A percentile compares a stretch with the other conserved stretches of the same genome.
Evolutionary conservation across 257 asterid species (phyloP).

Genomic region (Datura wrightii): DNA sequence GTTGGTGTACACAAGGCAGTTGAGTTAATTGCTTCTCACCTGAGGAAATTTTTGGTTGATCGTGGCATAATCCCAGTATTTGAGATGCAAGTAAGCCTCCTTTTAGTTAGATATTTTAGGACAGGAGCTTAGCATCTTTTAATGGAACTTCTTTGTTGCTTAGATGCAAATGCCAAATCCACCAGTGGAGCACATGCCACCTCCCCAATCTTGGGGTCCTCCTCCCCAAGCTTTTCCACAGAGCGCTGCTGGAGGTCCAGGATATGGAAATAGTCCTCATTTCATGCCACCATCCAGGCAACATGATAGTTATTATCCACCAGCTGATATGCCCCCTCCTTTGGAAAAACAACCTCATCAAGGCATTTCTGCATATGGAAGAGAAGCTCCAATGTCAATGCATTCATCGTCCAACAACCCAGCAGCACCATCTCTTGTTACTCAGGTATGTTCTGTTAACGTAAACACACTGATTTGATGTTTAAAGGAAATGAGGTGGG

Average conservation of each 20-base stretch:
- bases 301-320: conserved; percentile 73
- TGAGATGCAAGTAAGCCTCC: conserved; percentile 76
- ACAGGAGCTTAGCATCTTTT: conserved; percentile 1
- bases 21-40: conserved; percentile 77
- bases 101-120: conserved; percentile 21
- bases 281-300: conserved; percentile 76
- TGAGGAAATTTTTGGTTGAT: conserved; percentile 88
- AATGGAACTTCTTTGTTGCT: conserved; percentile 24
- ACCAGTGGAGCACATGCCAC: conserved; percentile 75
- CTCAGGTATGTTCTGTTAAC: conserved; percentile 64
- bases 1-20: conserved; percentile 73
- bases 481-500: not conserved
- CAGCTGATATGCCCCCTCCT: conserved; percentile 65
- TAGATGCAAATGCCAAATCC: conserved; percentile 73
- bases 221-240: conserved; percentile 77
- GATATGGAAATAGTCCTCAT: conserved; percentile 69
- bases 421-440: conserved; percentile 71
- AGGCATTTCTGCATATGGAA: conserved; percentile 85
- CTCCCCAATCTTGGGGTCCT: conserved; percentile 81
- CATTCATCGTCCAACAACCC: conserved; percentile 70
- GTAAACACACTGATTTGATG: not conserved
- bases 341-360: conserved; percentile 80
- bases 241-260: conserved; percentile 61
- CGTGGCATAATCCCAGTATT: conserved; percentile 77
- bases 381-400: conserved; percentile 66